Percentiles rank a stretch among this genome's conserved stretches.
Evolutionary conservation across 768 basidiomycete species (phyloP).

Genomic region (Tylopilus sp.): DNA sequence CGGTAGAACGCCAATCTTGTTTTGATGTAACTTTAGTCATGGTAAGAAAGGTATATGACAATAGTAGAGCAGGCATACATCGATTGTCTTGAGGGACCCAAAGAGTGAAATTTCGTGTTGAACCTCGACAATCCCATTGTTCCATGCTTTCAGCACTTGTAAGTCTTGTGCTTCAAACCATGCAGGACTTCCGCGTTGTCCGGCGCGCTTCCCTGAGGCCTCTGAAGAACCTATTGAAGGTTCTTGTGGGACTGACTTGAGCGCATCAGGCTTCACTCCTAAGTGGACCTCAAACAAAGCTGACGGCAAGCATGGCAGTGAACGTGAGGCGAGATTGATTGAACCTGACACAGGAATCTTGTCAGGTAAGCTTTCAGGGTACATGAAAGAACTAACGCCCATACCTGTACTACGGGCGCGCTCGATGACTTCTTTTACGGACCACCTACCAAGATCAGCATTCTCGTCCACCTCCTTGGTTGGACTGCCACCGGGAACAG

Average conservation of each 20-base stretch:
- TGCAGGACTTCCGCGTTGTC: slow-evolving; percentile 46
- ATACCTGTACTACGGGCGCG: slow-evolving; percentile 75
- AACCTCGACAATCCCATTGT: slow-evolving; percentile 74
- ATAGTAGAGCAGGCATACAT: slow-evolving; percentile 50
- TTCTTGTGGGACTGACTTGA: slow-evolving; percentile 63
- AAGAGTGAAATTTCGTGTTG: slow-evolving; percentile 84
- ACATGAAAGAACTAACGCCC: slow-evolving; percentile 29
- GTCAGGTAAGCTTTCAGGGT: slow-evolving; percentile 42
- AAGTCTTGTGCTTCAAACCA: slow-evolving; percentile 87
- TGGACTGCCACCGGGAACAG: slow-evolving; percentile 30
- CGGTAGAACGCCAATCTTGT: slow-evolving; percentile 61
- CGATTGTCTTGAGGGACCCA: slow-evolving; percentile 74
- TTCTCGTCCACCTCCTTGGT: slow-evolving; percentile 45
- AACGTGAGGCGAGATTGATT: slow-evolving; percentile 73
- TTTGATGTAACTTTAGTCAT: slow-evolving; percentile 63
- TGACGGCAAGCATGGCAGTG: slow-evolving; percentile 69
- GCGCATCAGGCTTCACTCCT: slow-evolving; percentile 64
- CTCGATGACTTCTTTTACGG: slow-evolving; percentile 72
- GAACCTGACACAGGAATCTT: slow-evolving; percentile 53
- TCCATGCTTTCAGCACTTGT: slow-evolving; percentile 71
- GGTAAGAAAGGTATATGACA: background rate
- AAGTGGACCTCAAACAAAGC: slow-evolving; percentile 80
- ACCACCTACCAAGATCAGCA: slow-evolving; percentile 54
- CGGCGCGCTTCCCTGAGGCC: slow-evolving; percentile 36
- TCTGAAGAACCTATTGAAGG: slow-evolving; percentile 45